Percentiles rank a stretch among this genome's conserved stretches.
Conservation (phyloP, 2,329 filamentous ascomycete genomes). For the Chaetomiaceae sp. region DNA sequence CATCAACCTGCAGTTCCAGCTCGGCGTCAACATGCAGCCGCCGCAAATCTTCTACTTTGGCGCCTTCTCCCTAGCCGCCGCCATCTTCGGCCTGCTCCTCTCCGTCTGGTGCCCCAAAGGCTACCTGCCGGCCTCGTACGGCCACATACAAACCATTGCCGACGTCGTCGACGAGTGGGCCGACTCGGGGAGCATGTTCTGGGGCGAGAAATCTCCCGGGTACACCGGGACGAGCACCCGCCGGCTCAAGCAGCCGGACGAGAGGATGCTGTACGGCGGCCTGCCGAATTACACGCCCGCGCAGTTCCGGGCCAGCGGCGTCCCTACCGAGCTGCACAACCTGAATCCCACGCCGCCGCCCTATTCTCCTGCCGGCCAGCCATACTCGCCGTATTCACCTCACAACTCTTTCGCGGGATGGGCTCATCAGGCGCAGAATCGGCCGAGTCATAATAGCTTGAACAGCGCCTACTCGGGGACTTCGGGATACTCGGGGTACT, state of each 20-base stretch:
- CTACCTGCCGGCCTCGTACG: constrained; percentile 28
- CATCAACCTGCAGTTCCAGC: constrained; percentile 28
- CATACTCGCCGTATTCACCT: background rate
- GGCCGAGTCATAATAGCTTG: constrained; percentile 15
- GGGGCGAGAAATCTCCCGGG: constrained; percentile 25
- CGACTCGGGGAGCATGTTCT: constrained; percentile 27
- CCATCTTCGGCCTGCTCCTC: constrained; percentile 28
- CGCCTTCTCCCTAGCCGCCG: constrained; percentile 24
- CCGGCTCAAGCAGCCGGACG: constrained; percentile 10
- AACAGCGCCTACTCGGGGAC: constrained; percentile 11
- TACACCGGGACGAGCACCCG: constrained; percentile 23
- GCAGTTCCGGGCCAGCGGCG: background rate
- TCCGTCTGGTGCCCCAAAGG: constrained; percentile 24
- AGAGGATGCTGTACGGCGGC: constrained; percentile 19
- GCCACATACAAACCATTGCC: constrained; percentile 32
- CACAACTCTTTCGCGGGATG: constrained; percentile 1
- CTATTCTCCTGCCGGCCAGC: background rate
- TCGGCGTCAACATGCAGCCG: constrained; percentile 31
- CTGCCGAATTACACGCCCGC: background rate
- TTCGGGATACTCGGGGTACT: constrained; percentile 3
- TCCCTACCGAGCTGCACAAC: constrained; percentile 6
- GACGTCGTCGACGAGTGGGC: constrained; percentile 33
- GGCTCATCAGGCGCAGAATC: constrained; percentile 5
- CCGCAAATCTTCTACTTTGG: constrained; percentile 32
- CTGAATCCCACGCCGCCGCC: background rate